Conservation (phyloP, 352 stramenopile species). For the Globisporangium abappressorium region DNA sequence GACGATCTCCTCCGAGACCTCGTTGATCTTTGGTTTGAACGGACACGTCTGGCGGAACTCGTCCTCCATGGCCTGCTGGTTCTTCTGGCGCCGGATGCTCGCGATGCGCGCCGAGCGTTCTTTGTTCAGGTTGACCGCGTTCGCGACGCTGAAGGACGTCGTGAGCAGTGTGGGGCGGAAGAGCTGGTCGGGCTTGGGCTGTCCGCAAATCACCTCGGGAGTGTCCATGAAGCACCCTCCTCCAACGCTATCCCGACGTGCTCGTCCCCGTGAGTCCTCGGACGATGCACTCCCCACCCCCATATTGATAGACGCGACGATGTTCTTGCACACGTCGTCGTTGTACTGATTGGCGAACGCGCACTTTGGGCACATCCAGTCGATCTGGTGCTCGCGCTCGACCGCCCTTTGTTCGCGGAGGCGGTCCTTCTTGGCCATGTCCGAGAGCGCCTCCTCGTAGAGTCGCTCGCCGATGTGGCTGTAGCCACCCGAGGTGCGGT, state of each 20-base stretch:
- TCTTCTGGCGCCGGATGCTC: constrained; percentile 41
- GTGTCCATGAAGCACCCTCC: constrained; percentile 18
- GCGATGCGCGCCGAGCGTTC: constrained; percentile 31
- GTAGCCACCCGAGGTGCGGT: constrained; percentile 52
- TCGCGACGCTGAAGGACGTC: constrained; percentile 18
- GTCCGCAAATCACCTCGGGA: constrained; percentile 44
- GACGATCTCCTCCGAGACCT: constrained; percentile 67
- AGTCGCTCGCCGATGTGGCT: constrained; percentile 66
- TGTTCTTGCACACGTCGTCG: constrained; percentile 60
- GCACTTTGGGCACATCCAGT: constrained; percentile 84
- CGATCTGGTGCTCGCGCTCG: constrained; percentile 46
- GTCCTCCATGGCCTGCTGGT: constrained; percentile 56
- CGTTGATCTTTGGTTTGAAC: constrained; percentile 75
- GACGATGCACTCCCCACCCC: neutral
- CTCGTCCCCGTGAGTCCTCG: neutral
- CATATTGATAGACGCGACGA: constrained; percentile 19
- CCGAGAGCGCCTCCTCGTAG: constrained; percentile 66
- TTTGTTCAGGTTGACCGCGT: constrained; percentile 40
- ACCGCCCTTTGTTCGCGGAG: constrained; percentile 34
- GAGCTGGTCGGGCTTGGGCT: constrained; percentile 52
- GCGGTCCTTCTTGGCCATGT: constrained; percentile 63
- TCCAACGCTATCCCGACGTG: constrained; percentile 20
- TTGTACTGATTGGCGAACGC: constrained; percentile 56
- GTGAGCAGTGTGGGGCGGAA: constrained; percentile 70
- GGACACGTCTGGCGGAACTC: constrained; percentile 64